These are phyloP conservation scores for Brassica carinata DNA, from an alignment of 345 rosid species.

Conservation along the genomic window DNA sequence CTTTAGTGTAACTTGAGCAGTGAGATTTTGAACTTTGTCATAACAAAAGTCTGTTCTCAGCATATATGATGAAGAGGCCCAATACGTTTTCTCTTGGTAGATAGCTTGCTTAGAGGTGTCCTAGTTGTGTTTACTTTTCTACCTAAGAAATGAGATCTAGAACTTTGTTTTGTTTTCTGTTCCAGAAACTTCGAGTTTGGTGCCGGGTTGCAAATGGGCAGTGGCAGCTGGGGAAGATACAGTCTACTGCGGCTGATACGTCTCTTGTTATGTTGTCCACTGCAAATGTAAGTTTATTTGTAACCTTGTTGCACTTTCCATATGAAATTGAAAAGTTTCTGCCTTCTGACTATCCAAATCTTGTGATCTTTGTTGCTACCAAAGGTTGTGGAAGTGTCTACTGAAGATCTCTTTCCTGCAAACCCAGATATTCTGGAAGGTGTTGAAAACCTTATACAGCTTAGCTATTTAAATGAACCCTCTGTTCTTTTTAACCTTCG, in stretches of 20 bases:
- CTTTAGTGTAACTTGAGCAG: background rate
- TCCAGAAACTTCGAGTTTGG: slow-evolving; percentile 87
- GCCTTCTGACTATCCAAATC: slow-evolving; percentile 1
- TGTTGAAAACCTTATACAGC: slow-evolving; percentile 86
- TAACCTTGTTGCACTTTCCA: slow-evolving; percentile 7
- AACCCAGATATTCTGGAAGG: slow-evolving; percentile 91
- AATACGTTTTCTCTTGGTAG: background rate
- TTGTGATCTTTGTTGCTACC: slow-evolving; percentile 29
- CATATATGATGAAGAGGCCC: background rate
- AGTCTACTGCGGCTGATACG: slow-evolving; percentile 69
- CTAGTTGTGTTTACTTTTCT: background rate
- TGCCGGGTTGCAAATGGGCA: slow-evolving; percentile 59
- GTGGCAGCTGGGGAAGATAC: slow-evolving; percentile 82
- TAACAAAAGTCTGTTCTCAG: background rate
- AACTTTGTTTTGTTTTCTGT: slow-evolving; percentile 17
- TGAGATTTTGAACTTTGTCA: slow-evolving; percentile 17
- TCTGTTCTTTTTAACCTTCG: slow-evolving; percentile 86
- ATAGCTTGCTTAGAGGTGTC: slow-evolving; percentile 4
- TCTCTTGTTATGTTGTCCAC: slow-evolving; percentile 61
- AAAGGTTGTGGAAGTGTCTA: slow-evolving; percentile 77
- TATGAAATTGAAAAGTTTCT: slow-evolving; percentile 21
- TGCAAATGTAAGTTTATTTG: slow-evolving; percentile 58
- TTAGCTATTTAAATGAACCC: slow-evolving; percentile 94
- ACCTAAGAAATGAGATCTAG: background rate
- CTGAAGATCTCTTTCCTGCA: slow-evolving; percentile 82